These are phyloP conservation scores for Fragilaria crotonensis DNA, from an alignment of 108 stramenopile species.

Conservation along the genomic window DNA sequence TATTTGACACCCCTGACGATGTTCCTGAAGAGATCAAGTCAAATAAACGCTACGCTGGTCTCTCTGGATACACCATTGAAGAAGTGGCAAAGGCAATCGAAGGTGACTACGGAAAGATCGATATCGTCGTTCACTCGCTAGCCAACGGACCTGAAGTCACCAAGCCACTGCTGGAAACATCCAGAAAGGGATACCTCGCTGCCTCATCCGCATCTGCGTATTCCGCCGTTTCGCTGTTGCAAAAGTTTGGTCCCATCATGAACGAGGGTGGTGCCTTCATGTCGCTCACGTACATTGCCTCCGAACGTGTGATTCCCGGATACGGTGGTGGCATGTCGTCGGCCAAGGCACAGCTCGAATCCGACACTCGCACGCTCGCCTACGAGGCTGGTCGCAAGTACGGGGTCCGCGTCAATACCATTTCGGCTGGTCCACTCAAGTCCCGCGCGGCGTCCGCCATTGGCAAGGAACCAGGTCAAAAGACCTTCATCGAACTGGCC, in stretches of 20 bases:
- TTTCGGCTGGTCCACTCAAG: slow-evolving; percentile 97
- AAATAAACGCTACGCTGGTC: slow-evolving; percentile 94
- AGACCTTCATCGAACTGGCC: slow-evolving; percentile 97
- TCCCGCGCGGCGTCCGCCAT: slow-evolving; percentile 92
- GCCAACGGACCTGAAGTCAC: slow-evolving; percentile 98
- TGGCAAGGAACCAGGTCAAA: slow-evolving; percentile 86
- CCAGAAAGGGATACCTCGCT: slow-evolving; percentile 94
- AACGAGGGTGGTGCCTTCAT: slow-evolving; percentile 85
- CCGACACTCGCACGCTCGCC: slow-evolving; percentile 92
- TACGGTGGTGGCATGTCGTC: slow-evolving; percentile 98
- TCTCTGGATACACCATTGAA: slow-evolving; percentile 90
- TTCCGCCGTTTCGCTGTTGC: slow-evolving; percentile 91
- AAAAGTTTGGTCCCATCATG: slow-evolving; percentile 96
- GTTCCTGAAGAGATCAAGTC: slow-evolving; percentile 90
- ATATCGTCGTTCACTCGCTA: slow-evolving; percentile 96
- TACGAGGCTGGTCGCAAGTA: slow-evolving; percentile 96
- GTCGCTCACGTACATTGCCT: slow-evolving; percentile 97
- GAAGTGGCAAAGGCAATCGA: slow-evolving; percentile 92
- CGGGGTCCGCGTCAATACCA: slow-evolving; percentile 92
- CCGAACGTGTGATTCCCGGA: slow-evolving; percentile 97
- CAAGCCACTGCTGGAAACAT: slow-evolving; percentile 95
- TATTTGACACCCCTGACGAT: slow-evolving; percentile 90
- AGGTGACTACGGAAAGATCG: slow-evolving; percentile 96
- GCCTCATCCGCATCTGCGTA: slow-evolving; percentile 95
- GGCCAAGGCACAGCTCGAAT: slow-evolving; percentile 96